Evolutionary conservation across 352 stramenopile species (phyloP), one percentile per base, ranked within the genome.

Genomic region (Phytophthora niederhauseri): DNA sequence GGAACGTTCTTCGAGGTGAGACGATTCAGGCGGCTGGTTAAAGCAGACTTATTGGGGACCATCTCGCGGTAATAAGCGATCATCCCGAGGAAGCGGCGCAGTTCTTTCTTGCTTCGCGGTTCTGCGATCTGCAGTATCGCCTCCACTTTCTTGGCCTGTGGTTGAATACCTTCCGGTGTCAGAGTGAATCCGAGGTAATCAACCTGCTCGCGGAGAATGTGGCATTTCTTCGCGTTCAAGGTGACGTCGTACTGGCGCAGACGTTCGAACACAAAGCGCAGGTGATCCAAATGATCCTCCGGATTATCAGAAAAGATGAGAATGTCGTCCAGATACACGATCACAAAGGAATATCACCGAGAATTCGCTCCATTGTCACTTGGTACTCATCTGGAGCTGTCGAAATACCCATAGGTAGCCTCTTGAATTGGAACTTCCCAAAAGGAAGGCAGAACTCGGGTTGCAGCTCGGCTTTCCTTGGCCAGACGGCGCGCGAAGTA

Each of bases 221-320:
- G 43, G 15, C 57, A 54, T 15, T 55, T 55, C 57, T 79, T 57
- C 24, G 70, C 65, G 26, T 75, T 54, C 20, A 54, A 15, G 4
- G 20, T 54, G 8, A 63, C 41, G 14, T 63, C 43, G 26, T 55
- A 54, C 28, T 43, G 20, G 1, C 43, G 15, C 17, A 28, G 53
- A 30, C 8, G 31, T 17, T 55, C 24, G 14, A 11, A 36, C 11
- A 36, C 31, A 11, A 36, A 4, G 24, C 24, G 24, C 24, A 26
- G 24, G 24, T 26, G 24, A 4, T 26, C 24, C 24, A 26, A 26
- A 26, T 2, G 24, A 26, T 26, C 24, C 24, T 4, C 24, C 2
- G 24, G 24, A 3, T 26, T 26, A 26, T 26, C 24, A 2, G 24
- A 26, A 26, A 26, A 26, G 24, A 26, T 26, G 24, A 26, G 24